These are phyloP conservation scores for Exobasidium cylindrosporum DNA, from an alignment of 1,284 basidiomycete species.

Conservation along the genomic window DNA sequence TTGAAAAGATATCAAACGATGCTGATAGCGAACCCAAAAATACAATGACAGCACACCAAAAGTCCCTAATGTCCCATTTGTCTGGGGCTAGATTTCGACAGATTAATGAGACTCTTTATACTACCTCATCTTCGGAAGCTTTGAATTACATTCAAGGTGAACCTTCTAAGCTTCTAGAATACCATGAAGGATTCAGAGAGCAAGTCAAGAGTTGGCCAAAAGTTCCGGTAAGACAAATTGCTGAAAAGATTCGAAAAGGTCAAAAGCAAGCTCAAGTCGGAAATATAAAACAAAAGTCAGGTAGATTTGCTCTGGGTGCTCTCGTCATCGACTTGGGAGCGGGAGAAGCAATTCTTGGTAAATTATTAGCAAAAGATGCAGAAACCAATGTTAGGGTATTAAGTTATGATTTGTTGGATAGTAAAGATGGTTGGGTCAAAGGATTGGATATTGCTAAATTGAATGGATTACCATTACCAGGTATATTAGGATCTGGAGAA, in stretches of 20 bases:
- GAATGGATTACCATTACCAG: conserved; percentile 33
- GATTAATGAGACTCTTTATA: conserved; percentile 55
- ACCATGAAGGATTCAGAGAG: conserved; percentile 52
- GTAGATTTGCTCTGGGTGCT: conserved; percentile 57
- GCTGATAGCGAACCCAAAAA: neutral
- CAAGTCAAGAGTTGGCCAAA: conserved; percentile 52
- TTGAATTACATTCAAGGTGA: conserved; percentile 39
- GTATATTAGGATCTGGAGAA: conserved; percentile 13
- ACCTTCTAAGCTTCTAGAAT: conserved; percentile 42
- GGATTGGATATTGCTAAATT: conserved; percentile 38
- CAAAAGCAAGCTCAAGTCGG: neutral
- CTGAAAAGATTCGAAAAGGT: conserved; percentile 22
- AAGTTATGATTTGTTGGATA: conserved; percentile 75
- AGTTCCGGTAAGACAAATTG: conserved; percentile 51
- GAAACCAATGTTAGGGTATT: conserved; percentile 54
- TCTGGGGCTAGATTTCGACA: conserved; percentile 53
- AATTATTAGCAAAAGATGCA: conserved; percentile 21
- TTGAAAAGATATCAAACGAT: neutral
- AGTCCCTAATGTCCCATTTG: conserved; percentile 35
- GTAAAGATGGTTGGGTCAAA: conserved; percentile 62
- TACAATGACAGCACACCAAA: conserved; percentile 9
- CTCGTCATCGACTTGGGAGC: conserved; percentile 91
- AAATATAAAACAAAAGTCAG: neutral
- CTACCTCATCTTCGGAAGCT: conserved; percentile 36
- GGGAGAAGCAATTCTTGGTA: conserved; percentile 86